Percentiles rank a stretch among this genome's conserved stretches.
Conservation (phyloP, 78 protist species). For the Mantamonas sphyraenae region DNA sequence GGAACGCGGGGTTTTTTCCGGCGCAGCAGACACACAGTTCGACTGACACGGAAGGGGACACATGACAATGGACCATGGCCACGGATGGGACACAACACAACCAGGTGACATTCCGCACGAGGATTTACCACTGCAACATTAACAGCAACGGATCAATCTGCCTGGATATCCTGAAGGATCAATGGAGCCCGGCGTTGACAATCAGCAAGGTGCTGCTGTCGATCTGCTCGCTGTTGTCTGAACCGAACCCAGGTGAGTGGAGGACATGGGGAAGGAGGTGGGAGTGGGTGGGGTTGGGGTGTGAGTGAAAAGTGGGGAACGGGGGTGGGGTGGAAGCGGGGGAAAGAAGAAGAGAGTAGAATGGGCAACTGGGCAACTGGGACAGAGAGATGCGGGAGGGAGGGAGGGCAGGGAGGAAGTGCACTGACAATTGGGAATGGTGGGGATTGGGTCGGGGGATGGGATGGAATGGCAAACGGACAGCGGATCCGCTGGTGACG, state of each 20-base stretch:
- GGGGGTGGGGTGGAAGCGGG: background rate
- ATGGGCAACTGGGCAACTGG: background rate
- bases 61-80: background rate
- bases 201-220: slow-evolving; percentile 54
- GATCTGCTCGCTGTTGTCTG: slow-evolving; percentile 53
- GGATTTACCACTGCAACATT: slow-evolving; percentile 86
- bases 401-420: too few species aligned
- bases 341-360: background rate
- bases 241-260: slow-evolving; percentile 64
- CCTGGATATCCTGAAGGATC: slow-evolving; percentile 83
- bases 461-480: background rate
- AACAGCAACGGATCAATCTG: slow-evolving; percentile 79
- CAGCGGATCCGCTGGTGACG: slow-evolving; percentile 50
- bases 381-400: background rate
- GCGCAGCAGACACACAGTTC: too few species aligned
- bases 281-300: background rate
- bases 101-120: slow-evolving; percentile 65
- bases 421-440: too few species aligned
- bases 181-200: slow-evolving; percentile 82
- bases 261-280: background rate
- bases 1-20: too few species aligned
- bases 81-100: background rate
- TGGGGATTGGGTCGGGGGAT: too few species aligned
- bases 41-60: background rate
- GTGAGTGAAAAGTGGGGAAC: background rate